Conservation (phyloP, 2,329 filamentous ascomycete species). For the Dactylonectria estremocensis region DNA sequence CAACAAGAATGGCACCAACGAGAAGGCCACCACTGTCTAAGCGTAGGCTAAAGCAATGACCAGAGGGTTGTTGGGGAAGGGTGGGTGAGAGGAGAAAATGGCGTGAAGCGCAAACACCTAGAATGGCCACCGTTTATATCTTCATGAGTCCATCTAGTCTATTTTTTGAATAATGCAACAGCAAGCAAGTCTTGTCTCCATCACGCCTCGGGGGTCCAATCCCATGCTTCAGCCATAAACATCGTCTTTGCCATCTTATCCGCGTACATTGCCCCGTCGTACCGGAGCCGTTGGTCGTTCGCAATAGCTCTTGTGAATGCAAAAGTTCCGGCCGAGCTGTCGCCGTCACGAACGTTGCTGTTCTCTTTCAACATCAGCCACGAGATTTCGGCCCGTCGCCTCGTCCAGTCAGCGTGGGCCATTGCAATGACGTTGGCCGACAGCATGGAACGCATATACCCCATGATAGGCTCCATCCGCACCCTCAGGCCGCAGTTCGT, state of each 20-base stretch:
- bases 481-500: slow-evolving; percentile 80
- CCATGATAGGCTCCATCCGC: slow-evolving; percentile 75
- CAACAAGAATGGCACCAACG: slow-evolving; percentile 44
- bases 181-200: slow-evolving; percentile 33
- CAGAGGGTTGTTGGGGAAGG: background rate
- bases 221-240: slow-evolving; percentile 71
- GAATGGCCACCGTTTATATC: slow-evolving; percentile 32
- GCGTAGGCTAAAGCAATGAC: background rate
- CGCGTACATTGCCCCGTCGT: slow-evolving; percentile 64
- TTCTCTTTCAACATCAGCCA: slow-evolving; percentile 55
- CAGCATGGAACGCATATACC: slow-evolving; percentile 73
- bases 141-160: slow-evolving; percentile 39
- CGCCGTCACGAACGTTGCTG: slow-evolving; percentile 26
- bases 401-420: slow-evolving; percentile 63
- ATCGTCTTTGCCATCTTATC: slow-evolving; percentile 67
- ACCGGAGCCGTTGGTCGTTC: slow-evolving; percentile 65
- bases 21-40: slow-evolving; percentile 48
- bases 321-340: slow-evolving; percentile 53
- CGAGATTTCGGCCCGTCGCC: slow-evolving; percentile 54
- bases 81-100: background rate
- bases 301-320: slow-evolving; percentile 67
- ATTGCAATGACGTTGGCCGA: slow-evolving; percentile 63
- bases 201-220: slow-evolving; percentile 69
- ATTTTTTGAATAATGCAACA: slow-evolving; percentile 30
- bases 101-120: slow-evolving; percentile 10